Evolutionary conservation across 257 asterid genomes (phyloP), one percentile per base, ranked within the genome.

Genomic region (Echium plantagineum): DNA sequence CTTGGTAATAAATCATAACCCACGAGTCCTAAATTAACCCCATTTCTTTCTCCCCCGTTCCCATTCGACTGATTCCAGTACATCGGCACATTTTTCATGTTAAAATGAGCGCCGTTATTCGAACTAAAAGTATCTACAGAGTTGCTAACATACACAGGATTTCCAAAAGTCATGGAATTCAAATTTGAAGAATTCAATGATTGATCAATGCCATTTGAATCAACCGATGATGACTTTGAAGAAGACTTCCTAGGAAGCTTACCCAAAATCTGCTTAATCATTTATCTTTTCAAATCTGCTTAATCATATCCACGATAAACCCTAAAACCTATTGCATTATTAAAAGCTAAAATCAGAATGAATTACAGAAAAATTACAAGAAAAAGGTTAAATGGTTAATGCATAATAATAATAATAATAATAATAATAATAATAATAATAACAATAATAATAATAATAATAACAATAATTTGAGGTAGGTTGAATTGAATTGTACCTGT

Each of bases 1-100:
- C 77, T 70, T 7, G 81, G 90, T 52, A 78, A 55, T 2, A 73
- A 74, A 55, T 76, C 83, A 28, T 68, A 71, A 47, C 68, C 60
- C 32, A 74, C 47, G 0, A 0, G 1, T 31, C 38, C 38, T 31
- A 31, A 1, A 31, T 31, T 31, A 31, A 7, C 46, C 46, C 46
- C 46, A 35, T 3, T 35, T 7, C 13, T 35, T 7, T 7, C 13
- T 35, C 46, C 46, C 66, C 61, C 71, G 19, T 21, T 21, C 9
- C 12, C 35, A 22, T 13, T 12, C 9, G n/a, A 3, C 9, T 3
- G 20, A 22, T 13, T 12, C 9, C 9, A 3, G 15, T 42, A 35
- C 6, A n/a, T 15, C 7, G 47, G 30, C 35, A 17, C 15, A 42
- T 60, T 42, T 5, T 10, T 21, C 15, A 1, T 9, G 21, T 10